Conservation (phyloP, 768 basidiomycete genomes). For the Auricularia cornea region DNA sequence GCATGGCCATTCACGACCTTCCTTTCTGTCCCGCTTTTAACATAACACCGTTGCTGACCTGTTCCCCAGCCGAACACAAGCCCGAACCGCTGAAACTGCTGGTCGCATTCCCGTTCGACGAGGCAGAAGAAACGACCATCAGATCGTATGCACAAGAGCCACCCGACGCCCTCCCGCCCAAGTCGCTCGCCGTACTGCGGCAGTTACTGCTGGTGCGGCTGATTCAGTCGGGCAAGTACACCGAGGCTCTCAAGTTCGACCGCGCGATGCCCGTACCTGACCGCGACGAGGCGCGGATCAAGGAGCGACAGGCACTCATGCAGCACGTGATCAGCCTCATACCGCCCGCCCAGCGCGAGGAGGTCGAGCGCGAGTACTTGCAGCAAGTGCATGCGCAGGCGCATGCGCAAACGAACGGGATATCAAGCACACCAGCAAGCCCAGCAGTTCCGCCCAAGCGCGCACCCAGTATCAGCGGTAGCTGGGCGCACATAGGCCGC, state of each 20-base stretch:
- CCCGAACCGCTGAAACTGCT: neutral
- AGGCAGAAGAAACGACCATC: neutral
- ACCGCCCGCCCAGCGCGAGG: neutral
- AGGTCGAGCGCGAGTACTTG: neutral
- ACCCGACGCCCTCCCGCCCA: neutral
- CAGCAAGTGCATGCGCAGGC: neutral
- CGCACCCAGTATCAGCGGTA: neutral
- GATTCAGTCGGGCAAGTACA: neutral
- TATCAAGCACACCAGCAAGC: neutral
- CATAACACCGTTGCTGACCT: no score
- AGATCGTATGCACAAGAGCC: neutral
- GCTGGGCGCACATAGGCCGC: neutral
- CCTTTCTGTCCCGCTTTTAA: no score
- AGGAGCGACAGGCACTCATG: neutral
- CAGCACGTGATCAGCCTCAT: neutral
- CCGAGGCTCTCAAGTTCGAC: constrained; percentile 1
- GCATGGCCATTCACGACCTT: no score
- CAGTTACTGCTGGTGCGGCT: neutral
- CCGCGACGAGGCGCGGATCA: neutral
- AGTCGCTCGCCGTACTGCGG: neutral
- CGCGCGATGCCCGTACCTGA: neutral
- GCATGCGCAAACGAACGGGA: neutral
- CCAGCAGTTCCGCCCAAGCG: neutral
- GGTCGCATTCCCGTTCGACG: neutral
- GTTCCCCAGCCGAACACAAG: neutral